phyloP scores from a whole-genome alignment of 352 stramenopile genomes.

The Achlya hypogyna region DNA sequence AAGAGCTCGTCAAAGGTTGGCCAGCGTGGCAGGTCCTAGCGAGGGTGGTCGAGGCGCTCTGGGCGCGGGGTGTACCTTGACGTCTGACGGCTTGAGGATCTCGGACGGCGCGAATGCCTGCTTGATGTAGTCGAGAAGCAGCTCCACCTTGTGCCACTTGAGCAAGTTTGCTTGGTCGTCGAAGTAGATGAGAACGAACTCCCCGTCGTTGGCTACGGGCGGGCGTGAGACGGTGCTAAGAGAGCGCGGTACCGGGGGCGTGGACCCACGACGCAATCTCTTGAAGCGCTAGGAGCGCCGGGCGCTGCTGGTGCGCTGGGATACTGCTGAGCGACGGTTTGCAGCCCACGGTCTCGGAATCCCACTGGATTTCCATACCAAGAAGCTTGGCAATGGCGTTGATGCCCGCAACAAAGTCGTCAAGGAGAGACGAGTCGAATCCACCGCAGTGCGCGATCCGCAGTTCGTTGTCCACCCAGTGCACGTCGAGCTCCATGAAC shows the following conservation, averaged over 20 bases:
- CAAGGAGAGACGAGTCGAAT: conserved; percentile 43
- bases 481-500: conserved; percentile 72
- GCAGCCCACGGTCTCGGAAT: conserved; percentile 67
- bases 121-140: conserved; percentile 54
- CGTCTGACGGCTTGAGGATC: conserved; percentile 54
- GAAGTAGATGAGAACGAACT: conserved; percentile 81
- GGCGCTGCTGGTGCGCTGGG: conserved; percentile 42
- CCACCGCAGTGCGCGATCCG: conserved; percentile 67
- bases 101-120: conserved; percentile 46
- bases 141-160: conserved; percentile 72
- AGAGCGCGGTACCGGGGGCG: conserved; percentile 19
- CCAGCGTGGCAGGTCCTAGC: conserved; percentile 41
- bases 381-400: conserved; percentile 49
- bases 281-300: conserved; percentile 33
- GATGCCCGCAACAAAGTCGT: conserved; percentile 52
- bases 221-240: background rate
- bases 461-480: conserved; percentile 62
- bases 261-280: conserved; percentile 56
- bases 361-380: conserved; percentile 50
- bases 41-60: conserved; percentile 28
- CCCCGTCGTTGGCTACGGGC: conserved; percentile 31
- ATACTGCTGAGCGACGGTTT: conserved; percentile 73
- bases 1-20: conserved; percentile 58
- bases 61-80: conserved; percentile 37
- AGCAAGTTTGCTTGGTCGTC: conserved; percentile 65